Base-by-base conservation (phyloP, 495 filamentous ascomycete genomes). In the Penicillium salamii region DNA sequence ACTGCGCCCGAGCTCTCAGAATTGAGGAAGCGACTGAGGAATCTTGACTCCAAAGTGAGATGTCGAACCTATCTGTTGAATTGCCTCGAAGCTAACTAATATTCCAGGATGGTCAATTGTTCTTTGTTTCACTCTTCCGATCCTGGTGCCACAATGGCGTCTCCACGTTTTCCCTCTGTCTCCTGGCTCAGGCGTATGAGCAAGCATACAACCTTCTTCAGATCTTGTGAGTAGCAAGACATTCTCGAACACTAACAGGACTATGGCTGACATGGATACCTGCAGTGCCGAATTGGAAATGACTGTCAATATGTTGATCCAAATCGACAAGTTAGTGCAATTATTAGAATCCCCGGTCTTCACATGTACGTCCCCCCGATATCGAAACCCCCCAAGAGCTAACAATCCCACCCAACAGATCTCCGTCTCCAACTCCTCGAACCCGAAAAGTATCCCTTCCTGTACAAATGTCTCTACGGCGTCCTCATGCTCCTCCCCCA, bases 91-190 rank as follows among this genome's bases (percentile, higher is more conserved):
- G 13, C 53, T 62, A 38, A 67, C 49, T 49, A 28, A 46, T 32
- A 43, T 1, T 42, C 14, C 59, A 91, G 83, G 95, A 97, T 54
- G 91, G 91, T 0, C 95, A 97, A 76, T 84, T 82, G 9, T 92
- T 99, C 67, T 99, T 99, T 61, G 88, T 96, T 35, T 82, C 90
- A 3, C 76, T 99, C 2, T 99, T 99, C 66, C 80, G 89, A 36
- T 92, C 91, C 12, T 99, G 95, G 95, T 99, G 95, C 64, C 92
- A 97, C 65, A 99, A 99, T 65, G 90, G 95, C 7, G 95, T 99
- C 15, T 93, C 95, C 6, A 97, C 95, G 0, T 97, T 99, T 66
- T 96, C 91, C 11, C 72, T 99, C 15, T 99, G 95, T 59, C 75
- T 99, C 15, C 83, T 99, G 23, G 95, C 95, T 5, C 95, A 99